phyloP scores from a whole-genome alignment of 2,329 filamentous ascomycete species.

The Aspergillus fischeri region DNA sequence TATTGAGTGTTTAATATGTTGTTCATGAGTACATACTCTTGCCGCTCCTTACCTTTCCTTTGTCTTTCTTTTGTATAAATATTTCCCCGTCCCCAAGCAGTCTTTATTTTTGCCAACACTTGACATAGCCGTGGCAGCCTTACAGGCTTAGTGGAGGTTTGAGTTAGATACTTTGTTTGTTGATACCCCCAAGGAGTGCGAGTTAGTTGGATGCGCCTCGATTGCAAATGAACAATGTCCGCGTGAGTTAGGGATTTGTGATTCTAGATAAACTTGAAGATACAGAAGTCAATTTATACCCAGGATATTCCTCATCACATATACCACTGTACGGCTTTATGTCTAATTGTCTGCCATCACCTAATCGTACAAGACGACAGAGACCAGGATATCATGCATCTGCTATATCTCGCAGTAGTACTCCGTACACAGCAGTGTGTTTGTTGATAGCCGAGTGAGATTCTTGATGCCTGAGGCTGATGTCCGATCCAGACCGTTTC shows the following conservation, averaged over 20 bases:
- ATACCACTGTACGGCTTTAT: slow-evolving; percentile 1
- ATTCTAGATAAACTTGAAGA: slow-evolving; percentile 17
- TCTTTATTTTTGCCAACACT: slow-evolving; percentile 1
- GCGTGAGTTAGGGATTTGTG: slow-evolving; percentile 5
- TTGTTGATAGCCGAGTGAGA: background rate
- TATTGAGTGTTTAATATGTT: slow-evolving; percentile 7
- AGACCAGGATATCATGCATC: too few species aligned
- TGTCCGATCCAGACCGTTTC: slow-evolving; percentile 19
- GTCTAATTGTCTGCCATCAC: background rate
- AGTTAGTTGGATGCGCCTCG: slow-evolving; percentile 19
- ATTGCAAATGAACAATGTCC: slow-evolving; percentile 7
- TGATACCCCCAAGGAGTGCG: slow-evolving; percentile 23
- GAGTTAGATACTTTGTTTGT: slow-evolving; percentile 19
- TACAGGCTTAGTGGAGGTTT: background rate
- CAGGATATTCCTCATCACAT: background rate
- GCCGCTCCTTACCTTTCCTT: slow-evolving; percentile 10
- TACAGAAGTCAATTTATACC: background rate
- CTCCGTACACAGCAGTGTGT: background rate
- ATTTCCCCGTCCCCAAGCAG: background rate
- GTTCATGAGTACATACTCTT: slow-evolving; percentile 9
- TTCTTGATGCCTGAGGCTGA: slow-evolving; percentile 9
- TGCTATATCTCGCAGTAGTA: too few species aligned
- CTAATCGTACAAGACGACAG: background rate
- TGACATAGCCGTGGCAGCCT: slow-evolving; percentile 3
- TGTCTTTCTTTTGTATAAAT: slow-evolving; percentile 1